These are phyloP conservation scores for Platanthera guangdongensis DNA, from an alignment of 106 monocot species.

Conservation along the genomic window DNA sequence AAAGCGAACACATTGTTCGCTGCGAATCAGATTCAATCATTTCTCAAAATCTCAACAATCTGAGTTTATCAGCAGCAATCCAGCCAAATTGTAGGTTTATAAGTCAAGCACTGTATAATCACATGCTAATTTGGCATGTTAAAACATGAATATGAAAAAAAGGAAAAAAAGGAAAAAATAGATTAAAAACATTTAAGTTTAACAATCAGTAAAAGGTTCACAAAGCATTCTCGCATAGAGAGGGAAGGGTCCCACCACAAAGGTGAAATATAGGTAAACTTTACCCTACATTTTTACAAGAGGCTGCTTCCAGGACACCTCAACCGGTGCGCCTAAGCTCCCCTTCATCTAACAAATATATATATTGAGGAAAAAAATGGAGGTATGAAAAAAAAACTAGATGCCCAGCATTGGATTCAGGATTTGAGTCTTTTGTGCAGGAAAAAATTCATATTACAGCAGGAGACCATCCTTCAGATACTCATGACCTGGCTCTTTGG, in stretches of 20 bases:
- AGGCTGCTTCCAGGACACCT: no score
- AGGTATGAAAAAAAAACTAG: neutral
- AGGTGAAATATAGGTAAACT: no score
- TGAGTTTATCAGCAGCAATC: neutral
- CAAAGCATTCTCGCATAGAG: no score
- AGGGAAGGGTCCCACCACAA: no score
- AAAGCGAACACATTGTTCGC: no score
- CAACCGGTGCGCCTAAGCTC: no score
- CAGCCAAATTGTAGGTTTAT: neutral
- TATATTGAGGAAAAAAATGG: neutral
- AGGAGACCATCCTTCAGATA: neutral
- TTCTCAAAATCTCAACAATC: neutral
- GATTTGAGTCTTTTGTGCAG: neutral
- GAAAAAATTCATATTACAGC: neutral
- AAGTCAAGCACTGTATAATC: neutral
- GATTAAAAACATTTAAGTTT: no score
- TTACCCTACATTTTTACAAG: no score
- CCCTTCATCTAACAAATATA: neutral
- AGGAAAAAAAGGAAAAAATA: neutral
- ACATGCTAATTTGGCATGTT: neutral
- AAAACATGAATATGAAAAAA: neutral
- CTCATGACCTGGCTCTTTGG: slow-evolving; percentile 35
- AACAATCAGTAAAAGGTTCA: no score
- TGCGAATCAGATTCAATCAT: no score
- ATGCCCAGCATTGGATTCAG: neutral